These are phyloP conservation scores for Escovopsis sp. DNA, from an alignment of 2,329 filamentous ascomycete species.

Conservation along the genomic window DNA sequence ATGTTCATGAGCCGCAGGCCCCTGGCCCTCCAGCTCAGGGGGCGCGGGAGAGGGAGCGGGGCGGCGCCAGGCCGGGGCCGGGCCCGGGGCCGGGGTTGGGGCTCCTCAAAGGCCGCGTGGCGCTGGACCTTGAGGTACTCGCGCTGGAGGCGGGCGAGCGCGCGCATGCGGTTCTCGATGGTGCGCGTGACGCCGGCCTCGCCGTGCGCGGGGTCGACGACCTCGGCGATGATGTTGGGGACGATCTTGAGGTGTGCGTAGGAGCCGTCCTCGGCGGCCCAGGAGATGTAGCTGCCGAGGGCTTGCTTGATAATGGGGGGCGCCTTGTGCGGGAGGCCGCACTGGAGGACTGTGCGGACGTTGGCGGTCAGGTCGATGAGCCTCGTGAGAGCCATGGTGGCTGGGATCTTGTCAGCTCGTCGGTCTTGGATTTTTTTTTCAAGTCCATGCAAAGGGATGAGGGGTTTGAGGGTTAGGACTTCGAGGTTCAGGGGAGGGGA, in stretches of 20 bases:
- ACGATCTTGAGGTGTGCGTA: conserved; percentile 20
- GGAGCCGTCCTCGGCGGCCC: conserved; percentile 27
- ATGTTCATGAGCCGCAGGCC: background rate
- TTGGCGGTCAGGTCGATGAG: conserved; percentile 25
- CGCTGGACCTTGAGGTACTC: conserved; percentile 18
- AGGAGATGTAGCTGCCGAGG: conserved; percentile 21
- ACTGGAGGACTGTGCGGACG: conserved; percentile 21
- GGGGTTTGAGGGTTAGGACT: no score
- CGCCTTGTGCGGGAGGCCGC: conserved; percentile 18
- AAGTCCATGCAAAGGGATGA: background rate
- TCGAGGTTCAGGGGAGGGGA: background rate
- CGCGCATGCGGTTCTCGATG: conserved; percentile 22
- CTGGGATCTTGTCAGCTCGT: conserved; percentile 13
- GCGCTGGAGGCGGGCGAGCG: conserved; percentile 21
- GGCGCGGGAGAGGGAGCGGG: no score
- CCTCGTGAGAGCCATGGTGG: conserved; percentile 23
- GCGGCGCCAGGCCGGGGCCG: no score
- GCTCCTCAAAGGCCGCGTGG: conserved; percentile 18
- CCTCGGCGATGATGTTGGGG: conserved; percentile 24
- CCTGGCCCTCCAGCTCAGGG: background rate
- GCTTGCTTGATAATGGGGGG: conserved; percentile 19
- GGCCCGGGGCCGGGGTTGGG: no score
- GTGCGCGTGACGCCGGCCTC: conserved; percentile 18
- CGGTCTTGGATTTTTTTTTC: background rate
- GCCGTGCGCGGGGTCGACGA: conserved; percentile 17